These are phyloP conservation scores for Ophiostoma ips DNA, from an alignment of 2,329 filamentous ascomycete species.

Conservation along the genomic window DNA sequence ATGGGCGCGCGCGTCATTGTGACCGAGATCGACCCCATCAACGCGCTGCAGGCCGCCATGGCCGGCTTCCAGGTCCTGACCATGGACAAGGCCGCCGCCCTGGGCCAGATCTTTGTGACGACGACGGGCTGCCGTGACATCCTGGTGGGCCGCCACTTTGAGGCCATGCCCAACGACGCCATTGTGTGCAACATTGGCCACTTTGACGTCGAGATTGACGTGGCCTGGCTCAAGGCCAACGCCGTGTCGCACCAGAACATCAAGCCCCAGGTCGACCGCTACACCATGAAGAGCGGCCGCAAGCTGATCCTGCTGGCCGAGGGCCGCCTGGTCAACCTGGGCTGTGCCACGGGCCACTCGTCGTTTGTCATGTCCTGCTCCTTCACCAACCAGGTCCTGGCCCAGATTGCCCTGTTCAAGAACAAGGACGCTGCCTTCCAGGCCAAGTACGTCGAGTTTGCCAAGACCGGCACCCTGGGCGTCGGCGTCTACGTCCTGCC, in stretches of 20 bases:
- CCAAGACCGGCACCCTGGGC: constrained; percentile 78
- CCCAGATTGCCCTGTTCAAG: constrained; percentile 98
- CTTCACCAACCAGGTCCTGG: constrained; percentile 99
- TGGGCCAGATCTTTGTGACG: constrained; percentile 97
- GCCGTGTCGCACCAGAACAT: constrained; percentile 90
- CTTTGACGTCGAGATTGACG: constrained; percentile 99
- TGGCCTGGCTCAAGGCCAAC: constrained; percentile 98
- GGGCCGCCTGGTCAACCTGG: constrained; percentile 97
- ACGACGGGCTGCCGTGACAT: constrained; percentile 99
- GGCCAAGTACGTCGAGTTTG: constrained; percentile 93
- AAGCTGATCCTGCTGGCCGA: constrained; percentile 98
- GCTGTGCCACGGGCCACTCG: constrained; percentile 97
- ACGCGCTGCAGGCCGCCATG: constrained; percentile 96
- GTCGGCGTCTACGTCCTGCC: constrained; percentile 84
- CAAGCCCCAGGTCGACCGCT: constrained; percentile 99
- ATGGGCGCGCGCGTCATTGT: constrained; percentile 96
- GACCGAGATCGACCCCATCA: constrained; percentile 98
- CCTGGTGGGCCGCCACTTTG: constrained; percentile 80
- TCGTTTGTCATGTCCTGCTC: constrained; percentile 99
- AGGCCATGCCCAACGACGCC: constrained; percentile 91
- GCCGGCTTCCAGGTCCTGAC: constrained; percentile 93
- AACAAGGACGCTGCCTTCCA: constrained; percentile 72
- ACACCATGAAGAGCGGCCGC: constrained; percentile 80
- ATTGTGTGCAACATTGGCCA: constrained; percentile 99
- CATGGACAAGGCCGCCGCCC: constrained; percentile 82